Evolutionary conservation across 1,284 basidiomycete genomes (phyloP).

Genomic region (Phellinidium pouzarii): DNA sequence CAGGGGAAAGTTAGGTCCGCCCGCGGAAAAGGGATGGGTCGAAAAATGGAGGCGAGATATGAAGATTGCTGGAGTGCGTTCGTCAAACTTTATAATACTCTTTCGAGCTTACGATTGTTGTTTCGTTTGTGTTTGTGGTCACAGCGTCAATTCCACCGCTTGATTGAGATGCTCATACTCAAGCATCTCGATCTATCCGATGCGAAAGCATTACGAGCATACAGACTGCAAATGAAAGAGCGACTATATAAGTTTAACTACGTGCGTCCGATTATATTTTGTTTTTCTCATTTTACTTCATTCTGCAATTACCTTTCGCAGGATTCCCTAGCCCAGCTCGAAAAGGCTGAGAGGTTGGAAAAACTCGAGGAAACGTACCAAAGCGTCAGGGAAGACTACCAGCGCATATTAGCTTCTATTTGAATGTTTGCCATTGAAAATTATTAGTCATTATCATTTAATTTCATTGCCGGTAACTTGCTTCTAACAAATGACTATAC

Average conservation of each 20-base stretch:
- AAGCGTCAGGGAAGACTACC: slow-evolving; percentile 82
- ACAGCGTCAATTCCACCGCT: slow-evolving; percentile 87
- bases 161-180: slow-evolving; percentile 89
- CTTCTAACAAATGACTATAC: not conserved
- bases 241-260: slow-evolving; percentile 92
- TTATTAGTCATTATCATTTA: not conserved
- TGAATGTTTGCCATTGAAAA: not conserved
- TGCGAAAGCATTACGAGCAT: slow-evolving; percentile 49
- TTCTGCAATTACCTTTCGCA: slow-evolving; percentile 29
- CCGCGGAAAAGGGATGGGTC: slow-evolving; percentile 73
- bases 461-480: not conserved
- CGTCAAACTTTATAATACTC: not conserved
- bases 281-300: not conserved
- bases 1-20: slow-evolving; percentile 68
- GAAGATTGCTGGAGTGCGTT: slow-evolving; percentile 82
- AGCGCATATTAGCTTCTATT: slow-evolving; percentile 57
- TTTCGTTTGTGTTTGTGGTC: slow-evolving; percentile 7
- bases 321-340: slow-evolving; percentile 83
- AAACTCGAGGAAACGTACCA: slow-evolving; percentile 94
- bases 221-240: slow-evolving; percentile 86
- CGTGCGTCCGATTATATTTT: slow-evolving; percentile 41
- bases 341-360: slow-evolving; percentile 77
- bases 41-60: slow-evolving; percentile 74
- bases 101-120: slow-evolving; percentile 3
- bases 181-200: slow-evolving; percentile 65